Evolutionary conservation across 164 flowering plant species (phyloP).

Genomic region (Brasenia schreberi): DNA sequence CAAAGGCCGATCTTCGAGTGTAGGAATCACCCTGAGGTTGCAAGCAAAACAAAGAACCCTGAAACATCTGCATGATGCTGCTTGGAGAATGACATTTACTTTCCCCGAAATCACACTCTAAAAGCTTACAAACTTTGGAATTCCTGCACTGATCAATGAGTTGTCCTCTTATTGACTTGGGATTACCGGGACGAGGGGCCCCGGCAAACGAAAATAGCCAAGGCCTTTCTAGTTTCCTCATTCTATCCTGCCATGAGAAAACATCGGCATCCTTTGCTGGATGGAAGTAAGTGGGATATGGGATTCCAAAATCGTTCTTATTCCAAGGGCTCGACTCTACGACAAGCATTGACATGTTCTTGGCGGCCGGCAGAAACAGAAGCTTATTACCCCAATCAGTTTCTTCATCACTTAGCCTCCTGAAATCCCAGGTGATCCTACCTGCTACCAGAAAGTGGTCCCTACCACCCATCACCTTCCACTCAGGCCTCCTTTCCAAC

Average conservation of each 20-base stretch:
- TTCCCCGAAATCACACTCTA: constrained; percentile 86
- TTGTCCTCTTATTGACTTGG: constrained; percentile 73
- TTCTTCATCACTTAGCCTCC: constrained; percentile 51
- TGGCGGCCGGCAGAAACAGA: constrained; percentile 72
- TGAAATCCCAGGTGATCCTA: constrained; percentile 88
- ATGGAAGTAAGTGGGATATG: constrained; percentile 95
- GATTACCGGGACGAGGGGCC: constrained; percentile 79
- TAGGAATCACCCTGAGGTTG: constrained; percentile 96
- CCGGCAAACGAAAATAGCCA: constrained; percentile 96
- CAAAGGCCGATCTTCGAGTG: constrained; percentile 84
- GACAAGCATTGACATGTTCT: constrained; percentile 86
- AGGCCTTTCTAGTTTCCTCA: constrained; percentile 62
- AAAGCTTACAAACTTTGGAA: constrained; percentile 46
- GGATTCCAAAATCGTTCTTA: constrained; percentile 82
- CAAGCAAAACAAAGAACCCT: constrained; percentile 74
- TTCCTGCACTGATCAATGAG: constrained; percentile 70
- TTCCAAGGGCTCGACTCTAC: constrained; percentile 96
- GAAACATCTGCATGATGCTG: constrained; percentile 90
- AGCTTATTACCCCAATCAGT: constrained; percentile 90
- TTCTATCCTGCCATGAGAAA: constrained; percentile 71
- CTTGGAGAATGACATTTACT: constrained; percentile 85
- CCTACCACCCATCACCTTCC: constrained; percentile 72
- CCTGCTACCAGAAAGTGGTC: constrained; percentile 95
- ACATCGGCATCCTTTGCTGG: constrained; percentile 83
- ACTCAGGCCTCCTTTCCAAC: constrained; percentile 76